phyloP scores from a whole-genome alignment of 2,329 filamentous ascomycete genomes.

The Pyrenophora graminea region DNA sequence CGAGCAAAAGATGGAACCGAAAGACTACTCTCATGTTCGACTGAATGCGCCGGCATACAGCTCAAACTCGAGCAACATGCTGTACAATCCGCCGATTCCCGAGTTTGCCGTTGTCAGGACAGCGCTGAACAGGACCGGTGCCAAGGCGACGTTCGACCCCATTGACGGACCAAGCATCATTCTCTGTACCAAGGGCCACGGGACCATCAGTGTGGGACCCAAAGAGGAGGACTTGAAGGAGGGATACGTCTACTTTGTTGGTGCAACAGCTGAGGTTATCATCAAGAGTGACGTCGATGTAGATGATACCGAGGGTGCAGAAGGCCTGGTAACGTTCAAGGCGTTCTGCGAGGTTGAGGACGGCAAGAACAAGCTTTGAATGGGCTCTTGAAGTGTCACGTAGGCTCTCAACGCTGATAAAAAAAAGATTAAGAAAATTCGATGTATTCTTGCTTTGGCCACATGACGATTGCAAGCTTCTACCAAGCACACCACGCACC shows the following conservation, averaged over 20 bases:
- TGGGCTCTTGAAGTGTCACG: background rate
- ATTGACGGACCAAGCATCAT: conserved; percentile 89
- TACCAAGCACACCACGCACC: background rate
- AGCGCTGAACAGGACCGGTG: conserved; percentile 68
- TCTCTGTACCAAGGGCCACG: conserved; percentile 83
- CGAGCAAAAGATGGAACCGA: conserved; percentile 88
- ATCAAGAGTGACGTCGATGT: conserved; percentile 67
- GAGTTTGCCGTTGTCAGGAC: conserved; percentile 91
- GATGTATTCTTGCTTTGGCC: background rate
- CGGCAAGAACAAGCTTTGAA: conserved; percentile 36
- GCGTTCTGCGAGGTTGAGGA: conserved; percentile 80
- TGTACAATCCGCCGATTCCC: conserved; percentile 96
- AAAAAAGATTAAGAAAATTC: background rate
- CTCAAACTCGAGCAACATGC: conserved; percentile 69
- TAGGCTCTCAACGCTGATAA: background rate
- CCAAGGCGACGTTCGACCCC: conserved; percentile 86
- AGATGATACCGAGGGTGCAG: conserved; percentile 40
- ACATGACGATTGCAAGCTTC: background rate
- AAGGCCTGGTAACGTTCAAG: conserved; percentile 85
- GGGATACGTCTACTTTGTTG: conserved; percentile 66
- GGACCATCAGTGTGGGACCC: conserved; percentile 81
- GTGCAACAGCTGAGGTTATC: conserved; percentile 81
- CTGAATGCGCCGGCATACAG: conserved; percentile 83
- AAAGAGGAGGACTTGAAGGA: conserved; percentile 70
- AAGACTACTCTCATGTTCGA: conserved; percentile 82